phyloP scores from a whole-genome alignment of 352 stramenopile genomes.

The Phytopythium chamaehyphon region DNA sequence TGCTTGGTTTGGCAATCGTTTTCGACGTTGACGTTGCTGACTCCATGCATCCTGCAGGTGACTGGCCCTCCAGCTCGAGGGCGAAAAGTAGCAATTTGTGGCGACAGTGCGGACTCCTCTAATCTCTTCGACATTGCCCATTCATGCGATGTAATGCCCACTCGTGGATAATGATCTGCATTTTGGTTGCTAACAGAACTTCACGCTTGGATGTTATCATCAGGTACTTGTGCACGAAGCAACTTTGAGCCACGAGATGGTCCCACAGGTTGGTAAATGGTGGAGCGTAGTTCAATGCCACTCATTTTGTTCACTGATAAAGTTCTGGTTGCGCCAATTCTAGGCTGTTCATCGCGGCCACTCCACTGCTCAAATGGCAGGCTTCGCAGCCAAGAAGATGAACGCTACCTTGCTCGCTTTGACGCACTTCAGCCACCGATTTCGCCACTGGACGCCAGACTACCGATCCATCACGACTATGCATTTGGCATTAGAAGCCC shows the following conservation, averaged over 20 bases:
- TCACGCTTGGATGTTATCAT: neutral
- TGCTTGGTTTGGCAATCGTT: neutral
- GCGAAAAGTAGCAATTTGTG: slow-evolving; percentile 75
- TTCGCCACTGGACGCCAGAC: slow-evolving; percentile 55
- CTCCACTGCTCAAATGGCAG: slow-evolving; percentile 76
- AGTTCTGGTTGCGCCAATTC: too few species aligned
- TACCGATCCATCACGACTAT: slow-evolving; percentile 46
- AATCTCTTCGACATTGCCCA: slow-evolving; percentile 72
- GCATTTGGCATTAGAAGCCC: slow-evolving; percentile 63
- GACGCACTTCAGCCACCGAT: slow-evolving; percentile 86
- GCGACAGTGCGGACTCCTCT: slow-evolving; percentile 71
- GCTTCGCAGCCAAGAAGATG: slow-evolving; percentile 66
- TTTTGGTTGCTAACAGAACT: too few species aligned
- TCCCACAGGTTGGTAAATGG: slow-evolving; percentile 44
- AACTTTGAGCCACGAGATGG: slow-evolving; percentile 71
- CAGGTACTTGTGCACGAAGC: slow-evolving; percentile 88
- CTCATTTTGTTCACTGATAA: neutral
- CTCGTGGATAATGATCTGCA: too few species aligned
- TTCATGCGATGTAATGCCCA: slow-evolving; percentile 61
- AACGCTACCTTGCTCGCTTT: slow-evolving; percentile 75
- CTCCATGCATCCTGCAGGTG: slow-evolving; percentile 22
- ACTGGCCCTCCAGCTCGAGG: slow-evolving; percentile 51
- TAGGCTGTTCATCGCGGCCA: slow-evolving; percentile 70
- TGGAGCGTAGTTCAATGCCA: too few species aligned
- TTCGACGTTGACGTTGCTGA: too few species aligned